Conservation (phyloP, 192 early-diverging fungal genomes). For the Cladochytrium replicatum region DNA sequence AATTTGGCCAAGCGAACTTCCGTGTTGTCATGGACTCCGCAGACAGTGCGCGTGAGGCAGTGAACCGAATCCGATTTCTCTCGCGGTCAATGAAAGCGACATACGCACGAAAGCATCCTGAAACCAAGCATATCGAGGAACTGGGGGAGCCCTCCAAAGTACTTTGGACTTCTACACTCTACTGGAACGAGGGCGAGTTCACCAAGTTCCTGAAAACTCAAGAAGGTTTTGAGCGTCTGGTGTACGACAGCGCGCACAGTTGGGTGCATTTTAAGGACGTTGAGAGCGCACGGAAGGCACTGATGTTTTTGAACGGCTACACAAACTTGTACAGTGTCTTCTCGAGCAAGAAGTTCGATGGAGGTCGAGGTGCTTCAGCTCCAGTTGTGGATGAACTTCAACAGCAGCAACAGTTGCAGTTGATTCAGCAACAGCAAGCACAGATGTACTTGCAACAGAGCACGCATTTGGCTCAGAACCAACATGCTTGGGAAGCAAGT, state of each 20-base stretch:
- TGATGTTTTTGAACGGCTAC: background rate
- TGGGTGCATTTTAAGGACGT: slow-evolving; percentile 16
- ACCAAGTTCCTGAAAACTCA: slow-evolving; percentile 3
- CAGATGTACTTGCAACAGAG: background rate
- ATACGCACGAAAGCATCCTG: slow-evolving; percentile 15
- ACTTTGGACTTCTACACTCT: slow-evolving; percentile 17
- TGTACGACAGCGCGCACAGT: slow-evolving; percentile 9
- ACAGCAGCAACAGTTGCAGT: slow-evolving; percentile 1
- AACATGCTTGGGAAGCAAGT: background rate
- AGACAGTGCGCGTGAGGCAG: slow-evolving; percentile 11
- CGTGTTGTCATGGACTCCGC: slow-evolving; percentile 13
- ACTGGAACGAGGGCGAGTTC: slow-evolving; percentile 9
- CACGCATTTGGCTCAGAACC: background rate
- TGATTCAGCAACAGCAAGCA: background rate
- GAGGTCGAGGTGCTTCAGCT: background rate
- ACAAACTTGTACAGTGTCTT: slow-evolving; percentile 14
- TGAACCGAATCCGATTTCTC: background rate
- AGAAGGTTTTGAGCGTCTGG: slow-evolving; percentile 9
- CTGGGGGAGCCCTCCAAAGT: slow-evolving; percentile 19
- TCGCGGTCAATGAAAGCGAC: slow-evolving; percentile 3
- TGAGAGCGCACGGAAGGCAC: background rate
- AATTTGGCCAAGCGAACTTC: slow-evolving; percentile 18
- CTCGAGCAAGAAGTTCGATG: slow-evolving; percentile 10
- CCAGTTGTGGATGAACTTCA: slow-evolving; percentile 1
- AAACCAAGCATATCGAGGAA: slow-evolving; percentile 12